Base-by-base conservation (phyloP, 2,329 filamentous ascomycete genomes). In the Stachybotrys chlorohalonatus region DNA sequence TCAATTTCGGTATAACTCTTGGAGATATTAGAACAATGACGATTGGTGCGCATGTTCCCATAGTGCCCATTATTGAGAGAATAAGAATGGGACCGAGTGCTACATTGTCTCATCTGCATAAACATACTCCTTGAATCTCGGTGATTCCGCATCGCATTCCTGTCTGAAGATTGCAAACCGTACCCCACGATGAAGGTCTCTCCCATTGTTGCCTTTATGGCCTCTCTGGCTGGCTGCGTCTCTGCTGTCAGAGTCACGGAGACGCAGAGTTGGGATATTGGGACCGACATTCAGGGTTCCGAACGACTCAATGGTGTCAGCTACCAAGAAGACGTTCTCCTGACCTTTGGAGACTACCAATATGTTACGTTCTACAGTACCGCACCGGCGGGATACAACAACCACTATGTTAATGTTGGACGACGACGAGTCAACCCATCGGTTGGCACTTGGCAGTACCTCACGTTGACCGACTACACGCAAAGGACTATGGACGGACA, bases 291-390 rank as follows among this genome's bases (percentile, higher is more conserved):
- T 1, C 46, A 58, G 24, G 57, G 58, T 0, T 52, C 56, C 13
- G 54, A 58, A 17, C 53, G 58, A 7, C 53, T 62, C 6, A 62
- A 62, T 16, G 58, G 57, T 32, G 45, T 62, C n/a, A 60, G 58
- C 54, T 62, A 58, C 32, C 60, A 62, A 49, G 57, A 62, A 48
- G 60, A 62, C 47, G 57, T 49, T 15, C 54, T 60, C 16, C 54
- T 57, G 36, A 59, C 57, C 11, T 58, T 57, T 42, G 58, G 58
- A 48, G 54, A 57, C 45, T 57, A 56, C 52, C 58, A 62, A 51
- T 62, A 62, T 51, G 54, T 58, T 9, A 56, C 58, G 5, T 62
- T 59, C 30, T 62, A 62, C 54, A 52, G 56, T 32, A 57, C 58
- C 8, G 56, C 60, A 1, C 57, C 54, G 1, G 53, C 55, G 5